Conservation (phyloP, 2,329 filamentous ascomycete genomes). For the Cytospora piceicola region DNA sequence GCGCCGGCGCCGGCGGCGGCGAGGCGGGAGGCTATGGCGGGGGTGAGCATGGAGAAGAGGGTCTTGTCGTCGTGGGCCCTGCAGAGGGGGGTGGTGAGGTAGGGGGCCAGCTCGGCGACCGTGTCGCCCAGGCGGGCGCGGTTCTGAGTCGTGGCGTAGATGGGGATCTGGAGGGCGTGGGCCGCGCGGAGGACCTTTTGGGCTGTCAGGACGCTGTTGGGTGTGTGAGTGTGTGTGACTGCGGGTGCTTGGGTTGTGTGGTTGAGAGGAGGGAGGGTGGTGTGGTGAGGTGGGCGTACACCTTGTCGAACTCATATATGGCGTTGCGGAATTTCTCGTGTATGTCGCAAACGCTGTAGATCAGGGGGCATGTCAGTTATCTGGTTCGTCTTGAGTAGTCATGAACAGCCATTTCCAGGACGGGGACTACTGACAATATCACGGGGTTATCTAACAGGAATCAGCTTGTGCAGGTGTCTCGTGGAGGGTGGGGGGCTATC, state of each 20-base stretch:
- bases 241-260: too few relatives aligned
- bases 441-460: constrained; percentile 48
- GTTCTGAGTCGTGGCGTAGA: constrained; percentile 87
- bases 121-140: constrained; percentile 77
- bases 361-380: not conserved
- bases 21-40: constrained; percentile 58
- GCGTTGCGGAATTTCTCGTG: constrained; percentile 88
- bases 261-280: not conserved
- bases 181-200: constrained; percentile 70
- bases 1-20: constrained; percentile 33
- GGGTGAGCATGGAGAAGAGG: constrained; percentile 84
- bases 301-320: constrained; percentile 83
- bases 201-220: constrained; percentile 63
- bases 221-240: constrained; percentile 6
- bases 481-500: too few relatives aligned
- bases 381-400: not conserved
- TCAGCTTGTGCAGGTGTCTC: constrained; percentile 24
- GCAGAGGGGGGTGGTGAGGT: constrained; percentile 53
- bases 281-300: constrained; percentile 54
- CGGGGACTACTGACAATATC: constrained; percentile 50
- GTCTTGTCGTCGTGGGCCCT: constrained; percentile 76
- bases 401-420: not conserved
- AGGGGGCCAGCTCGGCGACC: constrained; percentile 68
- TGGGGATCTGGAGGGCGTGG: constrained; percentile 70
- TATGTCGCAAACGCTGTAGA: constrained; percentile 81